A percentile compares a stretch with the other conserved stretches of the same genome.
Conservation (phyloP, 2,329 filamentous ascomycete genomes). For the Ciborinia camelliae region DNA sequence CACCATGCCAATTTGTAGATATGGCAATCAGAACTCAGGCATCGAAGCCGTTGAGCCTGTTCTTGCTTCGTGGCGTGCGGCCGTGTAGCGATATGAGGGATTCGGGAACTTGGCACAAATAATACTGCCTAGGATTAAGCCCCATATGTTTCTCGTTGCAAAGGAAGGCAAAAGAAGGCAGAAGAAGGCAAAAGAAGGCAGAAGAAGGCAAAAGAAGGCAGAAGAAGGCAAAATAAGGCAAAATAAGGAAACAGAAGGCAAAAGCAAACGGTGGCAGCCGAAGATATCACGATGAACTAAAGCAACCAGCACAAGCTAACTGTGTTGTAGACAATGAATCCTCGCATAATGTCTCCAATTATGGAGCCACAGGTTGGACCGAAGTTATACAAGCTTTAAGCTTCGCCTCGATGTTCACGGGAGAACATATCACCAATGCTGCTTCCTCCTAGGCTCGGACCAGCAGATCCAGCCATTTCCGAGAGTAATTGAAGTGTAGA, state of each 20-base stretch:
- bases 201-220: too few relatives aligned
- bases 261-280: neutral
- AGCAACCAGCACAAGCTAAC: constrained; percentile 44
- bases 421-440: constrained; percentile 43
- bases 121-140: neutral
- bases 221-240: too few relatives aligned
- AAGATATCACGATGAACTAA: constrained; percentile 29
- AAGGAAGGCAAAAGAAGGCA: too few relatives aligned
- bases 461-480: constrained; percentile 46
- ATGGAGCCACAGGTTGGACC: constrained; percentile 36
- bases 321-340: constrained; percentile 44
- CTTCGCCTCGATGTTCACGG: constrained; percentile 35
- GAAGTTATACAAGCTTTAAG: constrained; percentile 33
- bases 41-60: neutral
- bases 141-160: neutral
- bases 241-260: too few relatives aligned
- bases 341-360: constrained; percentile 35
- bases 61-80: neutral
- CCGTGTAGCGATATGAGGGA: neutral
- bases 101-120: neutral
- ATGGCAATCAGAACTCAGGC: neutral
- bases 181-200: too few relatives aligned
- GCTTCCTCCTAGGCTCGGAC: constrained; percentile 44
- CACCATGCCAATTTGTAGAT: neutral
- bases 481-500: constrained; percentile 49